Evolutionary conservation across 1,139 yeast species (phyloP), one percentile per base, ranked within the genome.

Genomic region (Waltiozyma sp.): DNA sequence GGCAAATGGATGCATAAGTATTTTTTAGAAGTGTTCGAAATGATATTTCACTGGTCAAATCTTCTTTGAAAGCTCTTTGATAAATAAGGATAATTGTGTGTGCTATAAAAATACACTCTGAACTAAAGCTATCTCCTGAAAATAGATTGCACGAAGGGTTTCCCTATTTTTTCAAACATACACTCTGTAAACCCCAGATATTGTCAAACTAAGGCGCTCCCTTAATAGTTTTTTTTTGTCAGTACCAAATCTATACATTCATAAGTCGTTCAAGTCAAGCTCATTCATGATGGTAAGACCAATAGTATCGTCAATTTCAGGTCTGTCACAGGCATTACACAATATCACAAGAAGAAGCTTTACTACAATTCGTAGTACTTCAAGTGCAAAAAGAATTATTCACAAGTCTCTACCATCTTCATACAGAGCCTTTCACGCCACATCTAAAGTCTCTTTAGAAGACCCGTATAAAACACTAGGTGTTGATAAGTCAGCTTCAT

Each of bases 381-480:
- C 34, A n/a, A 10, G 11, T 4, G 4, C 34, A 5, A 31, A n/a
- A 31, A 31, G 34, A 31, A 31, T 14, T n/a, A n/a, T 10, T 4
- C 34, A 7, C 5, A 31, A 31, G 10, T 13, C 28, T 26, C 14
- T 31, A 10, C 18, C 14, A 15, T 31, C 34, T 4, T 15, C 16
- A n/a, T n/a, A 39, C 28, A 43, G 49, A 43, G 31, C n/a, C 3
- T 54, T 55, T 47, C 59, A 54, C 38, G 46, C 55, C 1, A 44
- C 54, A 3, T 33, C 45, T 2, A 28, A 35, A 24, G 19, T 40
- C 18, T 37, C 47, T 6, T 31, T 50, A 14, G 54, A 68, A 49
- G 96, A 91, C 59, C 99, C 99, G 1, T 93, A 91, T 63, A 70
- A 77, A 47, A 76, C 79, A 0, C 69, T 91, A 41, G 97, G 97